Conservation (phyloP, 495 filamentous ascomycete genomes). For the Daldinia caldariorum region DNA sequence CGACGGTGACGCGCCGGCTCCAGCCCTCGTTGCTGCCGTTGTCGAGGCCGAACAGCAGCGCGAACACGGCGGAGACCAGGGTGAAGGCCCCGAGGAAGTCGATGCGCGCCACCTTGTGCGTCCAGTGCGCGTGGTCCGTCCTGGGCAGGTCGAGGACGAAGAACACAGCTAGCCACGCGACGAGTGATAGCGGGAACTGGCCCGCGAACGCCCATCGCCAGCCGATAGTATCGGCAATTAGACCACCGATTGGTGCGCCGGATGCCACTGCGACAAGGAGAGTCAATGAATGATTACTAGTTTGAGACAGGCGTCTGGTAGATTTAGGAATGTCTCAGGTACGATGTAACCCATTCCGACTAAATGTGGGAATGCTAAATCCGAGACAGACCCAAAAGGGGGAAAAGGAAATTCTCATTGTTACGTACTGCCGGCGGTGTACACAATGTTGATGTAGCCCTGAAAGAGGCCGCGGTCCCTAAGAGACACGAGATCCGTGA, state of each 20-base stretch:
- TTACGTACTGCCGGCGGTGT: slow-evolving; percentile 64
- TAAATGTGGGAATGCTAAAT: not conserved
- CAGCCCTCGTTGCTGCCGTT: slow-evolving; percentile 80
- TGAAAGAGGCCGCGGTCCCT: slow-evolving; percentile 84
- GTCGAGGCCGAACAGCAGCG: slow-evolving; percentile 79
- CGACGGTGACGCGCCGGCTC: slow-evolving; percentile 66
- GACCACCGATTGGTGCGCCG: slow-evolving; percentile 80
- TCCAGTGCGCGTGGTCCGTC: slow-evolving; percentile 57
- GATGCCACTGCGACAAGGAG: slow-evolving; percentile 52
- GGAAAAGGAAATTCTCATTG: not conserved
- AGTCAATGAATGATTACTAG: not conserved
- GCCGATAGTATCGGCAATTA: slow-evolving; percentile 77
- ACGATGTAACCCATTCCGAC: not conserved
- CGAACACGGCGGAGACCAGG: slow-evolving; percentile 75
- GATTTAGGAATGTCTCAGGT: not conserved
- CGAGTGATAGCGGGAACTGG: slow-evolving; percentile 74
- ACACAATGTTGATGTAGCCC: slow-evolving; percentile 84
- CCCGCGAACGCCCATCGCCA: slow-evolving; percentile 86
- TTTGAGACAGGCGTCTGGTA: not conserved
- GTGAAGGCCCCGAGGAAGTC: slow-evolving; percentile 81
- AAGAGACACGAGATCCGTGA: slow-evolving; percentile 80
- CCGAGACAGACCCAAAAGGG: not conserved
- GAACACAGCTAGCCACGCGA: slow-evolving; percentile 72
- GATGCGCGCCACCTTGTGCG: slow-evolving; percentile 69
- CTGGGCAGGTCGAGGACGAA: slow-evolving; percentile 70